phyloP scores from a whole-genome alignment of 140 eudicot species.

The Bidens hawaiensis region DNA sequence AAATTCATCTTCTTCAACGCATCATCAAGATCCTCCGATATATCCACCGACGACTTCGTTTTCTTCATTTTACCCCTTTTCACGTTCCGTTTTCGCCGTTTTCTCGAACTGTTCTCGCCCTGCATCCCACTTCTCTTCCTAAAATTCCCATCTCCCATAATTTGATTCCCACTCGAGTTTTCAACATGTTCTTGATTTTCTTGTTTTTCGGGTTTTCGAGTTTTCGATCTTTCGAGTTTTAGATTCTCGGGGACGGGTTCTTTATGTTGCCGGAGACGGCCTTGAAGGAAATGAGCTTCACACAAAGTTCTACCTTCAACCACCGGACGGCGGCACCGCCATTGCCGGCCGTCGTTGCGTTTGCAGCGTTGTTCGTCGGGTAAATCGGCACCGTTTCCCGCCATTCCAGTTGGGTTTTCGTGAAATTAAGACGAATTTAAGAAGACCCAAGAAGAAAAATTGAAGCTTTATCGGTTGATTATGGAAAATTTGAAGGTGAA shows the following conservation, averaged over 20 bases:
- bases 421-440: too few species aligned
- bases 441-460: too few species aligned
- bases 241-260: conserved; percentile 75
- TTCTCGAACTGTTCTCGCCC: neutral
- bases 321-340: conserved; percentile 88
- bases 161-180: too few species aligned
- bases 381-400: conserved; percentile 30
- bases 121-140: conserved; percentile 6
- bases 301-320: conserved; percentile 66
- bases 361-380: conserved; percentile 64
- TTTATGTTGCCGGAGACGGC: conserved; percentile 66
- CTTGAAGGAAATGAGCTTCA: conserved; percentile 73
- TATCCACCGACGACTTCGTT: conserved; percentile 32
- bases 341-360: conserved; percentile 82
- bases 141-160: too few species aligned
- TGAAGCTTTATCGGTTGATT: neutral
- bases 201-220: conserved; percentile 7
- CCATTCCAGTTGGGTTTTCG: too few species aligned
- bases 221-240: conserved; percentile 49
- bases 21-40: conserved; percentile 71
- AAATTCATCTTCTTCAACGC: conserved; percentile 73
- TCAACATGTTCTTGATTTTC: too few species aligned
- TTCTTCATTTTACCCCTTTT: conserved; percentile 1
- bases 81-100: neutral
- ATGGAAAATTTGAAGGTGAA: neutral